Base-by-base conservation (phyloP, 2,329 filamentous ascomycete species). In the Neurospora sp. region DNA sequence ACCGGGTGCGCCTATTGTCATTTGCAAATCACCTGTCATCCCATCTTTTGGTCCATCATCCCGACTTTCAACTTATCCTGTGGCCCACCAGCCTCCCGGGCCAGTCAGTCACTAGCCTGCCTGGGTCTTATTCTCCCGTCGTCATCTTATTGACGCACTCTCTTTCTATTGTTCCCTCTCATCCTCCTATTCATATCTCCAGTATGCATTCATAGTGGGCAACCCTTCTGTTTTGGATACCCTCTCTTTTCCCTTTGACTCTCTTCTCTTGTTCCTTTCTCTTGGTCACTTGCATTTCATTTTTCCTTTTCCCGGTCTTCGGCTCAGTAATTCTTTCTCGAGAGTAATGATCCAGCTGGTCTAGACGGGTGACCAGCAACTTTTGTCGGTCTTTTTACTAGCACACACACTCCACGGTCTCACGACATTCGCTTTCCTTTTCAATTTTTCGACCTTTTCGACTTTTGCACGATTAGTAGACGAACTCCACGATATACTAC, bases 311-410 rank as follows among this genome's bases (percentile, higher is more conserved):
- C 10, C 33, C 39, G 43, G n/a, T 57, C 33, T 52, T 57, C 36
- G 41, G 67, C 41, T 68, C 41, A 52, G n/a, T 57, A 52, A 4
- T 36, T 38, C 40, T 37, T 37, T 38, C 39, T 57, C 52, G 12
- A 36, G 52, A 62, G 52, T 62, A 10, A 33, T 36, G 8, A 67
- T 43, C 67, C 72, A 73, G 73, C 74, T 71, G 74, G 71, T 71
- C 72, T 74, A 70, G 67, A 67, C 69, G 65, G 68, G 40, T 33
- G 6, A 10, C 23, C 23, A 69, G 41, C 66, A 68, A 46, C 37
- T 46, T 28, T 40, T 28, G 46, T 52, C n/a, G 19, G 40, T 57
- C 66, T 70, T 43, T 43, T 33, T 52, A 66, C 66, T 17, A 68
- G 28, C 68, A 41, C 62, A 65, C n/a, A 62, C 40, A 69, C 68